These are phyloP conservation scores for Withania somnifera DNA, from an alignment of 305 asterid species.

Conservation along the genomic window DNA sequence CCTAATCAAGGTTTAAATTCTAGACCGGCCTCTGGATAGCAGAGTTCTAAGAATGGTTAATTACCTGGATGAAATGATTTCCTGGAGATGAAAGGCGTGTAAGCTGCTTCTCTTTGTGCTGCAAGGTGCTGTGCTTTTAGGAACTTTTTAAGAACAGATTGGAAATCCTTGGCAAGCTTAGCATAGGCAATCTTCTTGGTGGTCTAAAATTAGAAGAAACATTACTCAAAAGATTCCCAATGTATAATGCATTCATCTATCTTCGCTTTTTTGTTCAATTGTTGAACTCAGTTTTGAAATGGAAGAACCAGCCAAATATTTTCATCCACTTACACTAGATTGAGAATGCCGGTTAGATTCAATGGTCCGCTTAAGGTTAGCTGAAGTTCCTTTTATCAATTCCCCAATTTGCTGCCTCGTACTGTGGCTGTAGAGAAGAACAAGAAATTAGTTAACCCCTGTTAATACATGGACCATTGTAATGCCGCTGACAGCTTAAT, in stretches of 20 bases:
- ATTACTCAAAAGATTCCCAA: neutral
- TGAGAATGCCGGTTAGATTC: slow-evolving; percentile 3
- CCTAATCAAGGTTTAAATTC: neutral
- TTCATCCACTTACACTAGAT: neutral
- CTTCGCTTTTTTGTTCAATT: neutral
- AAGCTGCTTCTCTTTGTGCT: slow-evolving; percentile 25
- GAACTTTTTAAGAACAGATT: slow-evolving; percentile 18
- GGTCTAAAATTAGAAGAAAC: slow-evolving; percentile 2
- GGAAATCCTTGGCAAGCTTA: slow-evolving; percentile 25
- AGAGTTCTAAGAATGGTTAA: slow-evolving; percentile 16
- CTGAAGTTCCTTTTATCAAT: slow-evolving; percentile 21
- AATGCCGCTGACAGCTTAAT: neutral
- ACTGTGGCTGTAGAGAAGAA: slow-evolving; percentile 11
- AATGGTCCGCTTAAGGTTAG: slow-evolving; percentile 14
- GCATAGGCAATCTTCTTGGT: slow-evolving; percentile 12
- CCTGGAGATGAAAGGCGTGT: slow-evolving; percentile 54
- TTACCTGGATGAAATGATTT: slow-evolving; percentile 53
- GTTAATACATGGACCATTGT: neutral
- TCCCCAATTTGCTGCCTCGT: slow-evolving; percentile 14
- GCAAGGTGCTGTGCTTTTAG: slow-evolving; percentile 21
- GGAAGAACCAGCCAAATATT: neutral
- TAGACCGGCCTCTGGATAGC: neutral
- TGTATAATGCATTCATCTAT: neutral
- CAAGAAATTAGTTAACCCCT: neutral
- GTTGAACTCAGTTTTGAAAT: neutral